Percentiles rank a stretch among this genome's conserved stretches.
These are phyloP conservation scores for Cryphonectria japonica DNA, from an alignment of 2,329 filamentous ascomycete species.

Conservation along the genomic window DNA sequence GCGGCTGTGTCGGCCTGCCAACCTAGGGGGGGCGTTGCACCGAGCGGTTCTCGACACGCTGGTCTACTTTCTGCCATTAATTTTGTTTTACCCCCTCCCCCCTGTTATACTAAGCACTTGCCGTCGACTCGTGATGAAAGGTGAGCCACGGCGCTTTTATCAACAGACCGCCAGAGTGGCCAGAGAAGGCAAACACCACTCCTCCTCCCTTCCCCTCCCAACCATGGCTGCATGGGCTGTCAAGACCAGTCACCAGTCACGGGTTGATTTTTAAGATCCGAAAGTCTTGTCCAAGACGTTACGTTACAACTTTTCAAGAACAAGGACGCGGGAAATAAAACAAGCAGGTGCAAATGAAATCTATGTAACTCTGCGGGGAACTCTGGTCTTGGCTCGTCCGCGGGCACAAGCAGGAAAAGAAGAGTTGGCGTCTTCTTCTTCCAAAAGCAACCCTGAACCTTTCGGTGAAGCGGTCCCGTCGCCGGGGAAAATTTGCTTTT, in stretches of 20 bases:
- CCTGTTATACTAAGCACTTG: no score
- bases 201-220: no score
- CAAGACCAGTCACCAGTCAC: no score
- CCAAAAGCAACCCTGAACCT: not conserved
- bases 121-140: no score
- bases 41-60: not conserved
- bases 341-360: conserved; percentile 18
- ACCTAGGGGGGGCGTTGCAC: not conserved
- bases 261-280: not conserved
- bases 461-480: not conserved
- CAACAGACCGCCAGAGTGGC: not conserved
- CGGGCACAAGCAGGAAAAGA: not conserved
- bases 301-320: conserved; percentile 17
- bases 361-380: conserved; percentile 19
- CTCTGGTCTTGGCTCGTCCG: not conserved
- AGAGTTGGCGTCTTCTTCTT: not conserved
- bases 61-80: no score
- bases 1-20: not conserved
- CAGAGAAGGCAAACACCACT: not conserved
- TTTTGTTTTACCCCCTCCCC: no score
- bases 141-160: no score
- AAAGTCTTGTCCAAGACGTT: not conserved
- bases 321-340: not conserved
- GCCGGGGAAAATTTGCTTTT: not conserved
- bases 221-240: no score